These are phyloP conservation scores for Claviceps monticola DNA, from an alignment of 2,329 filamentous ascomycete species.

Conservation along the genomic window DNA sequence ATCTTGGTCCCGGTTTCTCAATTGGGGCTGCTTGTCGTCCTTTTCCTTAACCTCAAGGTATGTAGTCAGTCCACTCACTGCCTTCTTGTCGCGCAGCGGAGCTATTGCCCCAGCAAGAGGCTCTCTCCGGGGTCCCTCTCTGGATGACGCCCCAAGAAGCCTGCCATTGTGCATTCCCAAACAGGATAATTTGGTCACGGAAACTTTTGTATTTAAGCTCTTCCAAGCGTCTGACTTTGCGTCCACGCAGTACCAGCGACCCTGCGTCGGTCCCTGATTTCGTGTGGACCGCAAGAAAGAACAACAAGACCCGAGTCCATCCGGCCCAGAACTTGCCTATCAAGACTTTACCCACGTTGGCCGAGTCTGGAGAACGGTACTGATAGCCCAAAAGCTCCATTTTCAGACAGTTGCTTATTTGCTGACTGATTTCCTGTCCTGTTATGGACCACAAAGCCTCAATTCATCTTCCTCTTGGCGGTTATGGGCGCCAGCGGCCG, in stretches of 20 bases:
- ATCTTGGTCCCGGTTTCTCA: conserved; percentile 21
- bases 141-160: conserved; percentile 10
- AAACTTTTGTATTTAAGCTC: conserved; percentile 25
- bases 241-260: conserved; percentile 8
- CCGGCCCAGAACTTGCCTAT: conserved; percentile 9
- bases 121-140: conserved; percentile 9
- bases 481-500: conserved; percentile 25
- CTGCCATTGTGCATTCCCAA: conserved; percentile 21
- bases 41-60: background rate
- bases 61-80: background rate
- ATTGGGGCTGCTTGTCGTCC: background rate
- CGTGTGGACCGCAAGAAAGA: conserved; percentile 1
- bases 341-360: conserved; percentile 10
- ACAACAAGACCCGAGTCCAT: conserved; percentile 1
- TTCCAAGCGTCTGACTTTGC: conserved; percentile 22
- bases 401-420: background rate
- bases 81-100: conserved; percentile 7
- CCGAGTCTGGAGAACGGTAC: conserved; percentile 10
- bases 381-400: conserved; percentile 6
- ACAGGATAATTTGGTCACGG: conserved; percentile 23
- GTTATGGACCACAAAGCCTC: conserved; percentile 6
- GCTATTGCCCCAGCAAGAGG: conserved; percentile 9
- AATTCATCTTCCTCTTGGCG: conserved; percentile 16
- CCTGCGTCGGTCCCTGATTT: background rate
- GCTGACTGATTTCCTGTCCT: conserved; percentile 8